Percentiles rank a stretch among this genome's conserved stretches.
Evolutionary conservation across 108 stramenopile genomes (phyloP).

Genomic region (Parietichytrium sp.): DNA sequence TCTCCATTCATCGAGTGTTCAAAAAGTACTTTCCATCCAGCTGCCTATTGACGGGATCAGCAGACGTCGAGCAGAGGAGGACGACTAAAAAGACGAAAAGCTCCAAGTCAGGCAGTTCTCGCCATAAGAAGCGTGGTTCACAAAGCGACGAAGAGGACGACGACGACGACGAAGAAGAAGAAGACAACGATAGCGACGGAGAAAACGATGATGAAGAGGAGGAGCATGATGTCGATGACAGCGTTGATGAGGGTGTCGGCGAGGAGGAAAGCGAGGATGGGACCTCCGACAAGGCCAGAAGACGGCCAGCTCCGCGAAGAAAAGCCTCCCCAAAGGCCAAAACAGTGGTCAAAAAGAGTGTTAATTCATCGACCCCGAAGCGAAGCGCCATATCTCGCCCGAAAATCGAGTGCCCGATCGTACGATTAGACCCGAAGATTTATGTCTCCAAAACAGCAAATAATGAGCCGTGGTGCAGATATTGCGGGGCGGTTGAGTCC

Average conservation of each 20-base stretch:
- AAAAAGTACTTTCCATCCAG: constrained; percentile 18
- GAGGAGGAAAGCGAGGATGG: neutral
- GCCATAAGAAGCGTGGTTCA: no score
- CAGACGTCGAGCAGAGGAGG: neutral
- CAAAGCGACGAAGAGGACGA: no score
- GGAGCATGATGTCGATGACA: no score
- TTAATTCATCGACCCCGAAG: neutral
- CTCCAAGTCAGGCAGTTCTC: no score
- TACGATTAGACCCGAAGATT: neutral
- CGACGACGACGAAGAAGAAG: no score
- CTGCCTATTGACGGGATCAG: neutral
- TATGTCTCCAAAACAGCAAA: neutral
- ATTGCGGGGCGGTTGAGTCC: constrained; percentile 6
- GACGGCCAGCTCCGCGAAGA: neutral
- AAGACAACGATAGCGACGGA: no score
- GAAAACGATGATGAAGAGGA: neutral
- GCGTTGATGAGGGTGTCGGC: no score
- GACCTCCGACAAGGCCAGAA: neutral
- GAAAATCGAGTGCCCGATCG: neutral
- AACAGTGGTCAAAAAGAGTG: neutral
- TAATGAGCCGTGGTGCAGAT: constrained; percentile 17
- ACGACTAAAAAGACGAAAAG: neutral
- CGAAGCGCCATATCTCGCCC: no score
- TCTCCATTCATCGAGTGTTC: neutral
- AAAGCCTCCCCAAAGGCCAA: neutral